Evolutionary conservation across 164 flowering plant species (phyloP).

Genomic region (Buxus sempervirens): DNA sequence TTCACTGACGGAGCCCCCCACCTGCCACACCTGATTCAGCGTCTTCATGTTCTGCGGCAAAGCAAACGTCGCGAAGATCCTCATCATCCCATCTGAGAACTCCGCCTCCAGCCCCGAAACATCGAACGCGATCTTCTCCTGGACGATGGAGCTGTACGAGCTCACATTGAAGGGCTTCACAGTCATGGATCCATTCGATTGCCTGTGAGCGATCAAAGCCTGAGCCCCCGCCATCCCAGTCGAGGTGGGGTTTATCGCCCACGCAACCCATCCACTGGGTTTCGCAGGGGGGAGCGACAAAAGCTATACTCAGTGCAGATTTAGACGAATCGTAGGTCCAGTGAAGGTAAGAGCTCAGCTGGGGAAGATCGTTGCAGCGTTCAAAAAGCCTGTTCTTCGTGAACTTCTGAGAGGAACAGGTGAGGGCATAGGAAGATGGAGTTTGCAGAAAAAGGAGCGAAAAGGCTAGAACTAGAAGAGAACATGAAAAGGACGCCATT

Average conservation of each 20-base stretch:
- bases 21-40: slow-evolving; percentile 87
- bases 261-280: slow-evolving; percentile 49
- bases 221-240: slow-evolving; percentile 49
- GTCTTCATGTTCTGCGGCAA: slow-evolving; percentile 27
- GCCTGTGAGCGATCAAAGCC: slow-evolving; percentile 36
- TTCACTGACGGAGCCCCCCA: slow-evolving; percentile 40
- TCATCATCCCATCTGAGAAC: slow-evolving; percentile 27
- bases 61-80: slow-evolving; percentile 42
- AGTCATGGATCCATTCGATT: slow-evolving; percentile 24
- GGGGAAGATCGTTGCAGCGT: slow-evolving; percentile 45
- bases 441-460: slow-evolving; percentile 3
- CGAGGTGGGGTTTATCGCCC: slow-evolving; percentile 57
- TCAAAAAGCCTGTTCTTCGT: slow-evolving; percentile 21
- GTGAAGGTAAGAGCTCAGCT: slow-evolving; percentile 44
- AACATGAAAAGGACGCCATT: not conserved
- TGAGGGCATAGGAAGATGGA: slow-evolving; percentile 14
- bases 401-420: slow-evolving; percentile 39
- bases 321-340: slow-evolving; percentile 36
- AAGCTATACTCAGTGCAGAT: slow-evolving; percentile 42
- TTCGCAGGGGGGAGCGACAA: slow-evolving; percentile 34
- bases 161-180: slow-evolving; percentile 35
- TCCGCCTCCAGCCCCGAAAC: slow-evolving; percentile 33
- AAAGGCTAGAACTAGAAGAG: not conserved
- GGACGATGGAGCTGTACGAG: slow-evolving; percentile 21
- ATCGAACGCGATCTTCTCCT: slow-evolving; percentile 23